phyloP scores from a whole-genome alignment of 768 basidiomycete species.

The Suillus brevipes region DNA sequence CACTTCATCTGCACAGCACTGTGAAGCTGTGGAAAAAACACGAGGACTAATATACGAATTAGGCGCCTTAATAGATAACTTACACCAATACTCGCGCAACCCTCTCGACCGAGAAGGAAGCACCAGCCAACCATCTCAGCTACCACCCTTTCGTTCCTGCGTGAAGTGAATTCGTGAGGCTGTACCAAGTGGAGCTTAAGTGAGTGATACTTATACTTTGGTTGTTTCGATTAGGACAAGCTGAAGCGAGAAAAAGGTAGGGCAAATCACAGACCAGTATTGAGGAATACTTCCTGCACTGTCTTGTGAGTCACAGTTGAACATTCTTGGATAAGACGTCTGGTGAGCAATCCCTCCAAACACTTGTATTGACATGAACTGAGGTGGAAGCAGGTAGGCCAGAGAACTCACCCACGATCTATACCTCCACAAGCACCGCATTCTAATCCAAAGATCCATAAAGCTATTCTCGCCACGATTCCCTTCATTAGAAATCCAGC shows the following conservation, averaged over 20 bases:
- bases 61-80: background rate
- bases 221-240: background rate
- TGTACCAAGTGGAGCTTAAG: background rate
- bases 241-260: background rate
- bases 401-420: background rate
- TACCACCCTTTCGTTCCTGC: background rate
- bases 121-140: too few relatives aligned
- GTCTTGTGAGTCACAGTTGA: too few relatives aligned
- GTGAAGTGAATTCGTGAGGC: background rate
- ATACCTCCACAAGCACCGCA: background rate
- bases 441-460: too few relatives aligned
- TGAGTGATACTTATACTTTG: background rate
- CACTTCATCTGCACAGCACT: background rate
- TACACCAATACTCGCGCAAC: background rate
- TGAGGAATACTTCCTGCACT: too few relatives aligned
- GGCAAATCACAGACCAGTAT: background rate
- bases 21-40: background rate
- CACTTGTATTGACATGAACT: background rate
- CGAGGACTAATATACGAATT: background rate
- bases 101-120: too few relatives aligned
- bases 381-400: background rate
- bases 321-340: too few relatives aligned
- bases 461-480: too few relatives aligned
- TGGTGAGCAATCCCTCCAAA: too few relatives aligned
- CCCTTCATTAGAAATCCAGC: too few relatives aligned